Evolutionary conservation across 2,329 filamentous ascomycete genomes (phyloP), one percentile per base, ranked within the genome.

Genomic region (Davidsoniella eucalypti): DNA sequence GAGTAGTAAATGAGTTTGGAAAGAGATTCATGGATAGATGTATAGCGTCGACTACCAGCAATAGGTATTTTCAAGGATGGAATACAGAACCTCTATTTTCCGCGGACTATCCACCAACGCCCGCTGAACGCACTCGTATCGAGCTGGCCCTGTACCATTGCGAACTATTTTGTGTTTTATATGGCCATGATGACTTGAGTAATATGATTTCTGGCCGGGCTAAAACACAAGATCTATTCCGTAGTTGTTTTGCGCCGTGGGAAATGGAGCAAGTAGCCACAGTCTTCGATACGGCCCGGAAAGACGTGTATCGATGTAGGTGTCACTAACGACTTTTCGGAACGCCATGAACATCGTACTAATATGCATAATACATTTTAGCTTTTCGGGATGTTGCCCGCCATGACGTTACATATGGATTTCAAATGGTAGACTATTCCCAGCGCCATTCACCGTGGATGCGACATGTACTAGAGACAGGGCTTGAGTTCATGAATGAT

Each of bases 361-460:
- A 41, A 47, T 18, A 16, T 48, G 21, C 25, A 23, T 8, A 33
- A 26, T 40, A 7, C 5, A 23, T 51, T 4, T 9, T 26, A 54
- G 52, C 49, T 33, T 54, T 54, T 25, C 52, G 52, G 16, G 36
- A 50, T n/a, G 49, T 54, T n/a, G 52, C 52, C 10, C 52, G 52
- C 38, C 45, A 54, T 49, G 52, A 54, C 14, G 26, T 54, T 37
- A 41, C 46, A 26, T 54, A 54, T 21, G 52, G 52, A 10, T 46
- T 44, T 16, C 21, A 54, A 36, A 37, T 41, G 44, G 44, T 51
- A 2, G 48, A 51, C 18, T 54, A 51, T 33, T 44, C 47, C 16
- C 44, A 51, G 18, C 48, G 48, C 16, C 48, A 51, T 26, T 54
- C 48, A 12, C 48, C 44, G 6, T 33, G 36, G 23, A 54, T 51